Evolutionary conservation across 116 monocot species (phyloP), one percentile per base, ranked within the genome.

Genomic region (Iris pallida): DNA sequence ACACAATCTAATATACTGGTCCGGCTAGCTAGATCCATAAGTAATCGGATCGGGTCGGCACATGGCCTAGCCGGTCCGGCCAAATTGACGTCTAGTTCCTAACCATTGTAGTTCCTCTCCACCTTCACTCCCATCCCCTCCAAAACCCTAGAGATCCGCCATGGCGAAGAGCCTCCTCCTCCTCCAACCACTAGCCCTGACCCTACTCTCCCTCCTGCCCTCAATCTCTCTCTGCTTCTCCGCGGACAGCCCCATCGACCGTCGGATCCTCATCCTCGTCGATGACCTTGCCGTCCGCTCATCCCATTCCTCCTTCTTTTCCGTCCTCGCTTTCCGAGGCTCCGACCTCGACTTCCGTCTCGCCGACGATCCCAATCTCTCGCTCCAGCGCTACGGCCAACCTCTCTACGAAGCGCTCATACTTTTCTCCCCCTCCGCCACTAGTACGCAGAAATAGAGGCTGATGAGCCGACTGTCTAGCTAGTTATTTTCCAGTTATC

Each of bases 231-330:
- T 13, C 48, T 54, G 67, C 67, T 74, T 76, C 82, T 76, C 84
- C 30, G 60, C 45, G 13, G 84, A 84, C 6, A 74, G 49, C 57
- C 92, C 89, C 40, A 80, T 75, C 15, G 79, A 70, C 16, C 84
- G 85, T 4, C 85, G 83, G 47, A 52, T 92, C 53, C 90, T 97
- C 45, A 87, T 97, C 47, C 83, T 97, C 20, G 68, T 92, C 65
- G 97, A 97, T 81, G 92, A 92, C 72, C 85, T 97, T 57, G 76
- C 87, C 30, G 14, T 92, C 73, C 78, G 85, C 3, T 97, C 88
- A 6, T 83, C 97, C 12, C 97, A 92, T 71, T 97, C 97, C 63
- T 17, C 81, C 76, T 92, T 83, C 87, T 90, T 97, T 76, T 64
- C 75, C 13, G 89, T 90, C 42, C 89, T 97, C 53, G 55, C 48